Conservation (phyloP, 1,284 basidiomycete species). For the Gastroboletus turbinatus region DNA sequence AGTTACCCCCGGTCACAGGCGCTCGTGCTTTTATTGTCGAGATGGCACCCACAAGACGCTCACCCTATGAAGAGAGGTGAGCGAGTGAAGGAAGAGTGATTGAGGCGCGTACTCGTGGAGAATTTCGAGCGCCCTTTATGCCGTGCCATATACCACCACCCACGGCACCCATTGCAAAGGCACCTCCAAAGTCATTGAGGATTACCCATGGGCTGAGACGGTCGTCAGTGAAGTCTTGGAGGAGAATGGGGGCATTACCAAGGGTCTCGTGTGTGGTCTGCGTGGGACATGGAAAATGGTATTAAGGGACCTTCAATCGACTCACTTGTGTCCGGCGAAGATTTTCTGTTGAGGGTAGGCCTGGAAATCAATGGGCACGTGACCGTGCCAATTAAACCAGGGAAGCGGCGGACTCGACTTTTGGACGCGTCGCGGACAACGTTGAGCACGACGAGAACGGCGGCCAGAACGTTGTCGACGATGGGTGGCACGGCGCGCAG, state of each 20-base stretch:
- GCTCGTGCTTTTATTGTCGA: slow-evolving; percentile 98
- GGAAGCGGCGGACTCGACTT: not conserved
- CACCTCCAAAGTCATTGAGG: slow-evolving; percentile 97
- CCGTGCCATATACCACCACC: slow-evolving; percentile 99
- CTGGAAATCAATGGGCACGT: slow-evolving; percentile 18
- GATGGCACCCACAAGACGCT: slow-evolving; percentile 90
- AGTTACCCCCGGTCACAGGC: slow-evolving; percentile 97
- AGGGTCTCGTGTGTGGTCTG: slow-evolving; percentile 91
- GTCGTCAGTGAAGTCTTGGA: not conserved
- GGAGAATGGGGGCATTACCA: slow-evolving; percentile 49
- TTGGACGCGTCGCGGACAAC: slow-evolving; percentile 27
- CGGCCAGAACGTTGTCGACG: not conserved
- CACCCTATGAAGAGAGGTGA: slow-evolving; percentile 53
- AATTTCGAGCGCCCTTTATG: slow-evolving; percentile 97
- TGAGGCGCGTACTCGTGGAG: slow-evolving; percentile 66
- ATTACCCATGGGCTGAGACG: slow-evolving; percentile 90
- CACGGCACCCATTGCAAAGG: slow-evolving; percentile 93
- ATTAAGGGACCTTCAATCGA: not conserved
- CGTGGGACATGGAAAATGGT: slow-evolving; percentile 62
- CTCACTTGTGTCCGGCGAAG: slow-evolving; percentile 1
- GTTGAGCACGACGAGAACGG: slow-evolving; percentile 17
- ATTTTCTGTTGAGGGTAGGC: slow-evolving; percentile 34
- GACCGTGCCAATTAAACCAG: slow-evolving; percentile 31
- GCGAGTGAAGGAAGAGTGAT: not conserved
- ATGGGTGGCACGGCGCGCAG: slow-evolving; percentile 33